Conservation (phyloP, 2,329 filamentous ascomycete species). For the Fusarium anthophilum region DNA sequence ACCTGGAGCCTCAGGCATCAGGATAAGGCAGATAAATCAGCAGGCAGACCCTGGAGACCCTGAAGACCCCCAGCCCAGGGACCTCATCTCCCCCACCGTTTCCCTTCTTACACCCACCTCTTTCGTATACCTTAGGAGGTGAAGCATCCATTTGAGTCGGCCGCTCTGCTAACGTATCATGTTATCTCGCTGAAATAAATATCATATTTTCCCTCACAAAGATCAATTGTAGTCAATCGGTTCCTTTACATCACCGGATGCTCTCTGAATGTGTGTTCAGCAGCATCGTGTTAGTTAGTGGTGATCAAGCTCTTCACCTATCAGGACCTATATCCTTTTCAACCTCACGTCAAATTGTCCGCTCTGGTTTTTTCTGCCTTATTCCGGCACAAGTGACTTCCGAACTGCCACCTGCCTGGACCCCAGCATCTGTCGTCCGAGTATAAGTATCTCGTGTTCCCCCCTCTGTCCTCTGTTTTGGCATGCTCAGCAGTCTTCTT, state of each 20-base stretch:
- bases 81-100: not conserved
- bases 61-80: not conserved
- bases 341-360: not conserved
- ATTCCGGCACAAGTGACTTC: constrained; percentile 13
- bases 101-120: not conserved
- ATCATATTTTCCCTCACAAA: not conserved
- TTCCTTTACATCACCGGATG: not conserved
- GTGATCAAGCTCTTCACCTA: not conserved
- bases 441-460: constrained; percentile 40
- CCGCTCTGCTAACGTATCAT: not conserved
- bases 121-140: not conserved
- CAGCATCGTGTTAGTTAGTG: constrained; percentile 1
- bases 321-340: not conserved
- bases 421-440: not conserved
- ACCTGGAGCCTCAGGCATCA: constrained; percentile 23
- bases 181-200: not conserved
- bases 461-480: constrained; percentile 21
- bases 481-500: constrained; percentile 12
- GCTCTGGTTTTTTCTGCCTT: constrained; percentile 1
- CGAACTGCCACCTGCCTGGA: not conserved
- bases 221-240: not conserved
- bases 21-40: constrained; percentile 20
- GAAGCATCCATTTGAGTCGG: not conserved
- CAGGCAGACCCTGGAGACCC: not conserved
- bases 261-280: not conserved